Evolutionary conservation across 2,329 filamentous ascomycete species (phyloP), one percentile per base, ranked within the genome.

Genomic region (Verruconis gallopava): DNA sequence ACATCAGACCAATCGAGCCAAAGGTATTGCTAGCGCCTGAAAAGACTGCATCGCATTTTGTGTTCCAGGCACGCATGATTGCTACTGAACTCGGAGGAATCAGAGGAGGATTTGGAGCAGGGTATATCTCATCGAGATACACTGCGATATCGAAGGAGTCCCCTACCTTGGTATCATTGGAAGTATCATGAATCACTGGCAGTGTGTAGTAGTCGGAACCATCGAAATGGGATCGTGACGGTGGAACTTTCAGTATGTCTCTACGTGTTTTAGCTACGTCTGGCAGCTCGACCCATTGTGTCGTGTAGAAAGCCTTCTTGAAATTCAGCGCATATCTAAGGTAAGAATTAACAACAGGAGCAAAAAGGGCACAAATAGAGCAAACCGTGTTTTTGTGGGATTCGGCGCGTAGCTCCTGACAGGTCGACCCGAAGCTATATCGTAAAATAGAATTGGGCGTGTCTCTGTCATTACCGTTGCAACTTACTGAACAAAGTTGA

Each of bases 141-240:
- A 68, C 56, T 4, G 77, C 77, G 46, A 81, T 81, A 40, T 80
- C 77, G 51, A 79, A 77, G 2, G 75, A 74, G 57, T 81, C 77
- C 4, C 77, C 77, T 2, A 79, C 43, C 0, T 62, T 39, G 1
- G 55, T 45, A 4, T 50, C 51, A 0, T 65, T 68, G 14, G 50
- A 43, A 0, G 60, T 53, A 39, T 79, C 71, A 1, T 59, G 49
- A 17, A 80, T 54, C 33, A 79, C 63, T 2, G 77, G 77, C 0
- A 81, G 64, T 2, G 77, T 81, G 56, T 66, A 65, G 58, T 66
- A 80, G 50, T 76, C 71, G 22, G 57, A 61, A 33, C 74, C 75
- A 49, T 79, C 68, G 47, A 62, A 63, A 43, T 70, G 67, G 45
- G 69, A 72, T 50, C 76, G 73, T 15, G 61, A 63, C 1, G 75